Conservation (phyloP, 805 yeast species). For the Jamesozyma gamospora region DNA sequence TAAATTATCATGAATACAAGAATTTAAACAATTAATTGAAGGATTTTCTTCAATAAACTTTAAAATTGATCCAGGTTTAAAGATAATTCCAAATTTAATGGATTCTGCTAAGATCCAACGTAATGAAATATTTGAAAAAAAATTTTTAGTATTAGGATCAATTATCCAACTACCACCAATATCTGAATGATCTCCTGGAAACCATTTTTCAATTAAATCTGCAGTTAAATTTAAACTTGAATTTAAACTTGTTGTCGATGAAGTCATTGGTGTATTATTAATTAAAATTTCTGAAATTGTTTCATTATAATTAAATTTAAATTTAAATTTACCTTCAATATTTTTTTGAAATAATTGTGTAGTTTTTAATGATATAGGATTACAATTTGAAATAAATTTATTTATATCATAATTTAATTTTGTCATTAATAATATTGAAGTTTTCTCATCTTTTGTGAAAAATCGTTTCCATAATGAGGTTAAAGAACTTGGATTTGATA, state of each 20-base stretch:
- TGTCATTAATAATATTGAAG: no score
- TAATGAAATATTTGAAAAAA: constrained; percentile 42
- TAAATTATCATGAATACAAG: constrained; percentile 45
- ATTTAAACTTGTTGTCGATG: neutral
- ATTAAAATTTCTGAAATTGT: no score
- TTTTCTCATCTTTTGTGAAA: neutral
- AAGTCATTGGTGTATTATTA: neutral
- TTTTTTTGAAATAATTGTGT: constrained; percentile 2
- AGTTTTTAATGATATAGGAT: constrained; percentile 1
- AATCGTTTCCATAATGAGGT: neutral
- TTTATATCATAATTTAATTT: neutral
- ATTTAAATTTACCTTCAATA: constrained; percentile 7
- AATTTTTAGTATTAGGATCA: constrained; percentile 32
- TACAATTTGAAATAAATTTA: neutral
- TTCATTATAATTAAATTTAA: neutral
- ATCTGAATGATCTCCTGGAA: constrained; percentile 62
- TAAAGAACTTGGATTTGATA: neutral
- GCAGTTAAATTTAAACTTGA: constrained; percentile 10
- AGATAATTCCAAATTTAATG: constrained; percentile 38
- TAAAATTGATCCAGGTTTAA: constrained; percentile 33
- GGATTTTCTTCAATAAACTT: constrained; percentile 35
- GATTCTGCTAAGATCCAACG: constrained; percentile 56
- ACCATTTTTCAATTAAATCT: constrained; percentile 44
- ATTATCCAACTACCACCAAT: constrained; percentile 59
- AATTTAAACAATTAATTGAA: constrained; percentile 33